Percentiles rank a stretch among this genome's conserved stretches.
These are phyloP conservation scores for Rhododendron henanense DNA, from an alignment of 148 eudicot species.

Conservation along the genomic window DNA sequence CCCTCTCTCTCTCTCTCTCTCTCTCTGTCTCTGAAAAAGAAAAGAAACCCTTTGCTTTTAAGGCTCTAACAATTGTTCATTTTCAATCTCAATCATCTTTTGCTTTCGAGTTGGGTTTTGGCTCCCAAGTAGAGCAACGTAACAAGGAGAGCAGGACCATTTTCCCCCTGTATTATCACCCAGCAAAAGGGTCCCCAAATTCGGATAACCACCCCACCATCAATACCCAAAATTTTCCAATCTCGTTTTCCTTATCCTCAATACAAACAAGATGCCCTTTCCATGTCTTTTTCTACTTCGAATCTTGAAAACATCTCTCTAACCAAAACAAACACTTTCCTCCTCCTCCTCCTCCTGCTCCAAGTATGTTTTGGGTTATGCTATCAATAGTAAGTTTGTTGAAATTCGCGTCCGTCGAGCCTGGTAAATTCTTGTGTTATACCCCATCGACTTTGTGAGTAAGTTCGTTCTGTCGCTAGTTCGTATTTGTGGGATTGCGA, in stretches of 20 bases:
- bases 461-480: background rate
- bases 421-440: background rate
- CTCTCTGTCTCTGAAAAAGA: background rate
- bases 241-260: background rate
- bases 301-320: background rate
- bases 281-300: constrained; percentile 10
- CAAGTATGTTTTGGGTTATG: background rate
- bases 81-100: constrained; percentile 5
- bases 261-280: constrained; percentile 13
- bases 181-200: constrained; percentile 9
- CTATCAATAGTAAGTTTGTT: background rate
- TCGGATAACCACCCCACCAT: background rate
- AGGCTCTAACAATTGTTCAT: background rate
- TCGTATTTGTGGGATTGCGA: background rate
- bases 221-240: background rate
- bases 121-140: constrained; percentile 11
- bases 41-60: background rate
- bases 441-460: background rate
- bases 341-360: background rate
- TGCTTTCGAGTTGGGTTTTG: background rate
- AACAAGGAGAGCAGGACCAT: constrained; percentile 10
- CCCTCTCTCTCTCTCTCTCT: background rate
- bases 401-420: background rate
- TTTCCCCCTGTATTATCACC: background rate
- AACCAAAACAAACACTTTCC: background rate